A percentile compares a stretch with the other conserved stretches of the same genome.
phyloP scores from a whole-genome alignment of 2,329 filamentous ascomycete species.

The Colletotrichum musicola region DNA sequence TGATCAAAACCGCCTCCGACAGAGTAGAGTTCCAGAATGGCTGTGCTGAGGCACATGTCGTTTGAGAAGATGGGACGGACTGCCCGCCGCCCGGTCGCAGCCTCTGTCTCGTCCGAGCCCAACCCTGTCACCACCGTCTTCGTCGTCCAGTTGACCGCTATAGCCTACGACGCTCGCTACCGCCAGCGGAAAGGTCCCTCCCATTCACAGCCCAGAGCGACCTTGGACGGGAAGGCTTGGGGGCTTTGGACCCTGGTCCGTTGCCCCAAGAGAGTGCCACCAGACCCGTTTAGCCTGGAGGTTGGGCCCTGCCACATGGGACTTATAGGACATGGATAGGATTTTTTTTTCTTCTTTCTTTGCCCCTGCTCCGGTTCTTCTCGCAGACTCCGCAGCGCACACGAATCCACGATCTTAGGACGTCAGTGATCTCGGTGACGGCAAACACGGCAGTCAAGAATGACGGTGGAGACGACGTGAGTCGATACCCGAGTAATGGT shows the following conservation, averaged over 20 bases:
- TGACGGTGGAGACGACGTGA: slow-evolving; percentile 7
- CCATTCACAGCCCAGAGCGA: neutral
- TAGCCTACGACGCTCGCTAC: neutral
- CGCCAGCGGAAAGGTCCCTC: neutral
- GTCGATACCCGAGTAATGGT: neutral
- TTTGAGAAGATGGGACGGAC: slow-evolving; percentile 44
- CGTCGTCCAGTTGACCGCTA: slow-evolving; percentile 13
- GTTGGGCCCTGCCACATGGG: slow-evolving; percentile 22
- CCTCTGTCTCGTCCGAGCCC: slow-evolving; percentile 25
- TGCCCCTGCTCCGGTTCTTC: slow-evolving; percentile 19
- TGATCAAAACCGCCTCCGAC: slow-evolving; percentile 42
- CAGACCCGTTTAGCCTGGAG: slow-evolving; percentile 14
- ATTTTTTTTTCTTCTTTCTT: slow-evolving; percentile 1
- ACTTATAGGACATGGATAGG: slow-evolving; percentile 29
- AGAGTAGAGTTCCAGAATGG: slow-evolving; percentile 38
- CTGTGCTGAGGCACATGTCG: slow-evolving; percentile 46
- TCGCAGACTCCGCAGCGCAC: slow-evolving; percentile 2
- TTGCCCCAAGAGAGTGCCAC: slow-evolving; percentile 23
- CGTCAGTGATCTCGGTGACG: slow-evolving; percentile 11
- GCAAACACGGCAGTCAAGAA: slow-evolving; percentile 8
- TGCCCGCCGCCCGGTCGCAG: slow-evolving; percentile 33
- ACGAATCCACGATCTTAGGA: slow-evolving; percentile 4
- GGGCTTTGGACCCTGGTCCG: slow-evolving; percentile 12
- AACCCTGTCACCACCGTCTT: slow-evolving; percentile 3
- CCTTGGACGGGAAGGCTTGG: slow-evolving; percentile 3